Base-by-base conservation (phyloP, 768 basidiomycete genomes). In the Cantharellus anzutake region DNA sequence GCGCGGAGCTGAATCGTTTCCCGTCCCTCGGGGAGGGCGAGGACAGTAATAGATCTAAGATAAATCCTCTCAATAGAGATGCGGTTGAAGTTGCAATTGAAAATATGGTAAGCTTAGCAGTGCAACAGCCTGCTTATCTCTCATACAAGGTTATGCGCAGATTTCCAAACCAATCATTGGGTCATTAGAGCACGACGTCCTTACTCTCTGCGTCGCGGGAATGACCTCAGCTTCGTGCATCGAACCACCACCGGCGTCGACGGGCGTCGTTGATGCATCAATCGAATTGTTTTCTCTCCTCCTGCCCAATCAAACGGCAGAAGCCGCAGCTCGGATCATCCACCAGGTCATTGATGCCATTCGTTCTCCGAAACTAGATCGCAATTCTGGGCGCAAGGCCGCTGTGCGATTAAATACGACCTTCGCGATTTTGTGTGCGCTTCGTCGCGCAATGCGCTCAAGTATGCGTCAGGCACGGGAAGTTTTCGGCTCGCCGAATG, bases 221-320 rank as follows among this genome's bases (percentile, higher is more conserved):
- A 38, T 56, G 55, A 11, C 52, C 61, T 77, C 76, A 50, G 20
- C 70, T 78, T 2, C 44, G 44, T 48, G 20, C 20, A 29, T 29
- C 20, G 82, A 84, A 65, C 79, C 86, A 4, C 80, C 86, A 4
- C 82, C 92, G 2, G 74, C 92, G 2, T 75, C 79, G 0, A 90
- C 89, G 0, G 80, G 85, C 3, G 85, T 90, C 5, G 85, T 96
- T 37, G 87, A 97, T 68, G 81, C 84, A 3, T 86, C 90, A 0
- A 82, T 98, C n/a, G 80, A 85, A 50, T 75, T 97, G 2, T 97
- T 97, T 65, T 75, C 87, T 0, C 76, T 78, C 41, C 71, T 96
- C 42, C 76, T 96, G 37, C 83, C 87, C 0, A 70, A 82, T 34
- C 93, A 96, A 69, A 87, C 87, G 63, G 69, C 81, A 2, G 60